Conservation (phyloP, 495 filamentous ascomycete genomes). For the Penicillium odoratum region DNA sequence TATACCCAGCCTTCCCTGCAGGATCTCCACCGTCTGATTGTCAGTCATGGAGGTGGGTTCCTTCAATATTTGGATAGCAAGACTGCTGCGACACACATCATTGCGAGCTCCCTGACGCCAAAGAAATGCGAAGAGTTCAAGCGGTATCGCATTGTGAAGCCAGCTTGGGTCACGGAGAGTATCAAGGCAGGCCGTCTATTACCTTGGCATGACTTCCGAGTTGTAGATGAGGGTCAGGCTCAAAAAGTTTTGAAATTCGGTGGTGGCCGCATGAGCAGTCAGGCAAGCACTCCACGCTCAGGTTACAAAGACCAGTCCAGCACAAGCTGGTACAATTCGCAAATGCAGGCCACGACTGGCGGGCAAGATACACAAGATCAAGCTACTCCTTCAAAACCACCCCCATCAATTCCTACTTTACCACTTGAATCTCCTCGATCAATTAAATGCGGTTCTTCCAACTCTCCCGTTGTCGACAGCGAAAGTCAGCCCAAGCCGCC, state of each 20-base stretch:
- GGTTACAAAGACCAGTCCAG: constrained; percentile 76
- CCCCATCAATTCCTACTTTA: background rate
- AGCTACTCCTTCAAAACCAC: background rate
- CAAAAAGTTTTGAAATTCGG: constrained; percentile 79
- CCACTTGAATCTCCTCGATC: constrained; percentile 1
- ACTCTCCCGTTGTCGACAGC: constrained; percentile 10
- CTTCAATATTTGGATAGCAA: constrained; percentile 94
- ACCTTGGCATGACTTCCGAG: constrained; percentile 80
- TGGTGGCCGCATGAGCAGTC: constrained; percentile 65
- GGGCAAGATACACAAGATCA: background rate
- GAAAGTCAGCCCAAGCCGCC: constrained; percentile 33
- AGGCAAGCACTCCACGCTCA: constrained; percentile 52
- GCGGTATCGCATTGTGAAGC: constrained; percentile 88
- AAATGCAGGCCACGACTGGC: constrained; percentile 49
- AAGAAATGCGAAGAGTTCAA: constrained; percentile 88
- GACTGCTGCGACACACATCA: constrained; percentile 91
- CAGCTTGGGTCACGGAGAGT: constrained; percentile 94
- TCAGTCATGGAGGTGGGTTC: constrained; percentile 88
- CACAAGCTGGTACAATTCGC: constrained; percentile 75
- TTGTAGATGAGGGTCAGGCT: constrained; percentile 74
- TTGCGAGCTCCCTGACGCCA: constrained; percentile 82
- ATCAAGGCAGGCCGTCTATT: constrained; percentile 75
- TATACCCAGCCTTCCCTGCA: constrained; percentile 91
- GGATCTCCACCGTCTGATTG: constrained; percentile 81
- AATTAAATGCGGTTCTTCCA: background rate